Conservation (phyloP, 1,284 basidiomycete species). For the Ustilago shanxiensis region DNA sequence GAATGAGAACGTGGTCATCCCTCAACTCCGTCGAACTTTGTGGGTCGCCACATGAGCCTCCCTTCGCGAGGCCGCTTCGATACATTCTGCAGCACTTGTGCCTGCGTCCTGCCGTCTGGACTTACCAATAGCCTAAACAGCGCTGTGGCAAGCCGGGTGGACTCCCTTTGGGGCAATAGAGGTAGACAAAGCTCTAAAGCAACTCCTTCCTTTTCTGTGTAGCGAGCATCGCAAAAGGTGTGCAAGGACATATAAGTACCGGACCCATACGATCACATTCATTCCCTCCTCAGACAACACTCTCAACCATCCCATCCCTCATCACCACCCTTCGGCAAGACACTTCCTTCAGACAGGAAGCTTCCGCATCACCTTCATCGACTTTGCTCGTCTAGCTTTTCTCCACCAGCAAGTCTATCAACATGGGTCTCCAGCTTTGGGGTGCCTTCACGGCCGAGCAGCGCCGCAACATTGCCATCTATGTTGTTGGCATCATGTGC, state of each 20-base stretch:
- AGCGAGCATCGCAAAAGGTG: background rate
- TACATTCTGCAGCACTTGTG: background rate
- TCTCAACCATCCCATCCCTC: background rate
- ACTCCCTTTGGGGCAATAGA: too few relatives aligned
- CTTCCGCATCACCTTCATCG: background rate
- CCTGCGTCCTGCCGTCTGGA: background rate
- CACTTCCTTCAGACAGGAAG: background rate
- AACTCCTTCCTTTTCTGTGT: background rate
- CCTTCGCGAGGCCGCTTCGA: background rate
- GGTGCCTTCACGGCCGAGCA: constrained; percentile 57
- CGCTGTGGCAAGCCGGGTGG: background rate
- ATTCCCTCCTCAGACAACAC: background rate
- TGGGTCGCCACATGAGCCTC: background rate
- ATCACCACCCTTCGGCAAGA: background rate
- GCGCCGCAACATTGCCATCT: constrained; percentile 61
- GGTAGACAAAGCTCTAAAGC: background rate
- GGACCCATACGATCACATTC: too few relatives aligned
- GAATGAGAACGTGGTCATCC: constrained; percentile 7
- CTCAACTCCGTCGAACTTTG: constrained; percentile 13
- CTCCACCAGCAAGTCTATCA: constrained; percentile 7
- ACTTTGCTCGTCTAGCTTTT: background rate
- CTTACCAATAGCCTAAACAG: too few relatives aligned
- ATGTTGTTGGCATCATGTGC: constrained; percentile 59
- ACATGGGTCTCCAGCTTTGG: constrained; percentile 30
- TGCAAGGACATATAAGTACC: background rate